A percentile compares a stretch with the other conserved stretches of the same genome.
Evolutionary conservation across 495 filamentous ascomycete genomes (phyloP).

Genomic region (Sporormia fimetaria): DNA sequence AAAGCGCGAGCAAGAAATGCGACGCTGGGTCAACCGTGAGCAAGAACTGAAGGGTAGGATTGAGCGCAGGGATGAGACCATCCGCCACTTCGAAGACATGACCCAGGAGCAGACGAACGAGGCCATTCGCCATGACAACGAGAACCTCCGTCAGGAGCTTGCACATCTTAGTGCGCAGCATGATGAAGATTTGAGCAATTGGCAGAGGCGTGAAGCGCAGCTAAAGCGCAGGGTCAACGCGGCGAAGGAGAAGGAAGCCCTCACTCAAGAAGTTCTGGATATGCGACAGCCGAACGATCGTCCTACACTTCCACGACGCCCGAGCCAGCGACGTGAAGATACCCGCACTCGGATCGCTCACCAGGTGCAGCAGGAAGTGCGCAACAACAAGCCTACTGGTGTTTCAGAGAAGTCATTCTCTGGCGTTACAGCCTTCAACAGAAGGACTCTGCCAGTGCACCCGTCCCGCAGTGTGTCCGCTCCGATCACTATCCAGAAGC

Average conservation of each 20-base stretch:
- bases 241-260: conserved; percentile 16
- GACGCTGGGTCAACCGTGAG: conserved; percentile 15
- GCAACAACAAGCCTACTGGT: conserved; percentile 21
- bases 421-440: conserved; percentile 3
- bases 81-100: conserved; percentile 21
- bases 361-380: conserved; percentile 24
- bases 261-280: conserved; percentile 21
- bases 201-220: conserved; percentile 21
- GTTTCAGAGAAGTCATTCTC: too few relatives aligned
- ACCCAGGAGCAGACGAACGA: conserved; percentile 24
- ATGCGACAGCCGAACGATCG: conserved; percentile 13
- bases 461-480: conserved; percentile 14
- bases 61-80: conserved; percentile 23
- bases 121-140: conserved; percentile 19
- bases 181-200: conserved; percentile 20
- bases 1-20: conserved; percentile 38
- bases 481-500: conserved; percentile 5
- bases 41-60: conserved; percentile 12
- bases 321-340: conserved; percentile 14
- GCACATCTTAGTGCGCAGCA: conserved; percentile 21
- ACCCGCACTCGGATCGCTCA: conserved; percentile 27
- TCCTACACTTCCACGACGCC: conserved; percentile 2
- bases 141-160: conserved; percentile 22
- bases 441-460: conserved; percentile 9
- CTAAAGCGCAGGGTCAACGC: conserved; percentile 19